Conservation (phyloP, 441 rosid genomes). For the Eruca vesicaria region DNA sequence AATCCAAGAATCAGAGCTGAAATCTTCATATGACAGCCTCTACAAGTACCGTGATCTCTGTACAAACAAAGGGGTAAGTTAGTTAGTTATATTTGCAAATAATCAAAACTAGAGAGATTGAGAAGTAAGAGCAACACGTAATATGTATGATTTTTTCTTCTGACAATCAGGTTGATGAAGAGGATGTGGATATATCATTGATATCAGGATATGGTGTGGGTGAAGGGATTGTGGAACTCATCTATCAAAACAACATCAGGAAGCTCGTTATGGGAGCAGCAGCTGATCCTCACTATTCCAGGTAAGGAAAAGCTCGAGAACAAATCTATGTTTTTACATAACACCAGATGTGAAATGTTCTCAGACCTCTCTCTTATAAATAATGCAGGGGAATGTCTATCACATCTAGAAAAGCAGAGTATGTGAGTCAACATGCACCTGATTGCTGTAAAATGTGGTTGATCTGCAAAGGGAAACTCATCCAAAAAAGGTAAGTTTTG, state of each 20-base stretch:
- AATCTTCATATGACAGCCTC: not conserved
- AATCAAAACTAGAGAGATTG: not conserved
- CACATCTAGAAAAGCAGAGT: slow-evolving; percentile 77
- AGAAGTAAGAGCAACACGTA: not conserved
- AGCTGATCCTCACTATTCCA: slow-evolving; percentile 64
- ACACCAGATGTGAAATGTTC: too few species aligned
- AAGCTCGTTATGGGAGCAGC: slow-evolving; percentile 97
- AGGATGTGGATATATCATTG: slow-evolving; percentile 45
- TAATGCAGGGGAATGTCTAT: slow-evolving; percentile 59
- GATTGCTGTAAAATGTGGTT: slow-evolving; percentile 69
- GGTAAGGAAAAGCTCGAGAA: slow-evolving; percentile 34
- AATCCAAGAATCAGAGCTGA: slow-evolving; percentile 19
- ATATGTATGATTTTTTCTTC: not conserved
- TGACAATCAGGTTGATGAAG: slow-evolving; percentile 47
- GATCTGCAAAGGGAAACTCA: slow-evolving; percentile 68
- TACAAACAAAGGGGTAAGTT: slow-evolving; percentile 19
- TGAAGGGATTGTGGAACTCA: slow-evolving; percentile 65
- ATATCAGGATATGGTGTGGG: slow-evolving; percentile 45
- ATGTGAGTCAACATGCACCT: slow-evolving; percentile 56
- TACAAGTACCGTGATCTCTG: slow-evolving; percentile 30
- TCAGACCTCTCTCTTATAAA: too few species aligned
- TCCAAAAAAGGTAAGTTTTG: slow-evolving; percentile 49
- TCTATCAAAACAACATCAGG: slow-evolving; percentile 51
- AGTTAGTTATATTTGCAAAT: not conserved
- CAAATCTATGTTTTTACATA: not conserved